Base-by-base conservation (phyloP, 2,329 filamentous ascomycete species). In the Falciphora oryzae region DNA sequence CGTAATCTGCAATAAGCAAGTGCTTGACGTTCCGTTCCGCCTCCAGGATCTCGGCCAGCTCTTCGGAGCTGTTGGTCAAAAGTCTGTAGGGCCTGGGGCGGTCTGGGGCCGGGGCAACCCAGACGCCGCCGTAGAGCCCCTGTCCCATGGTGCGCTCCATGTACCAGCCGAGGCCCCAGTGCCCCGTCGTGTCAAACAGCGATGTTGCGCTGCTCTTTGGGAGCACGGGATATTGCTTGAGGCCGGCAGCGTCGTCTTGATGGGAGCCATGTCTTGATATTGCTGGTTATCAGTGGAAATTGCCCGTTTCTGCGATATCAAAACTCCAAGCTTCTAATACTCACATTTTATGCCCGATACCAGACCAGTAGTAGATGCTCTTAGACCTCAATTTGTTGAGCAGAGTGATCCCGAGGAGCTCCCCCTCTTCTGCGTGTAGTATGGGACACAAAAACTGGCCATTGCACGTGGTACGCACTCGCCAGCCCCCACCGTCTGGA, bases 1-100 rank as follows among this genome's bases (percentile, higher is more conserved):
- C 62, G n/a, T 69, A 66, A 25, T 68, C 67, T 29, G 67, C 67
- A 57, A 69, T 63, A 1, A 60, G 62, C 59, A 69, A 22, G 57
- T 69, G 68, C 16, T 57, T 65, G n/a, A 67, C 56, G 5, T 62
- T 58, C 2, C 53, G 61, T 59, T 69, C 68, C 5, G 68, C 67
- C 63, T 68, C 67, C 59, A 50, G 50, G 8, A 69, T 69, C n/a
- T 63, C 28, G 10, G 57, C 56, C 28, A 69, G 57, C 56, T 68
- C 66, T 3, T 58, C 57, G 1, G 64, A 63, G 29, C 64, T 29
- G 1, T 53, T 61, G 28, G 68, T 66, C 38, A 69, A 65, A 6
- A 64, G 66, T 8, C 61, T 60, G 61, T 68, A 69, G 0, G 68
- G 68, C 1, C 67, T 62, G 5, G 65, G 66, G 18, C 68, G 63